Base-by-base conservation (phyloP, 192 early-diverging fungal genomes). In the Chytriomyces hyalinus region DNA sequence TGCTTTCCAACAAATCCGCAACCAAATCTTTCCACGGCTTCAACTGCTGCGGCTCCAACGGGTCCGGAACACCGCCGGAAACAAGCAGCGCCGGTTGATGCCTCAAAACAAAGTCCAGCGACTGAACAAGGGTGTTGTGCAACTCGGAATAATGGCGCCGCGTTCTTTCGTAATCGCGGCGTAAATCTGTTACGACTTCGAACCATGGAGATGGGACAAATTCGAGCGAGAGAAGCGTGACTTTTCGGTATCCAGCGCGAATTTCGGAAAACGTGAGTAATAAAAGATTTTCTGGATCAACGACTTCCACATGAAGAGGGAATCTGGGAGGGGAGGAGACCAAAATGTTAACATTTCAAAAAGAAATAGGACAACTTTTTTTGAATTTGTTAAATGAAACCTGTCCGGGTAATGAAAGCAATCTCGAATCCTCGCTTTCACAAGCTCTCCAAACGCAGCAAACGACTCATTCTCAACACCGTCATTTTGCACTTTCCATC, bases 261-360 rank as follows among this genome's bases (percentile, higher is more conserved):
- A 81, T 44, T 75, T 84, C 83, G 20, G 46, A n/a, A 61, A 84
- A 84, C 15, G 17, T 65, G 0, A 84, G 62, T 7, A 26, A 36
- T 5, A 80, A 28, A 43, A 68, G 36, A n/a, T 70, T 15, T 6
- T 73, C 78, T 2, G 61, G 50, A 15, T 61, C 46, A 57, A 60
- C 26, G 8, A 61, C 50, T 46, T 80, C 65, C 11, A 79, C 46
- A 7, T 36, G 6, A 4, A 49, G 47, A 17, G 22, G 17, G 50
- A 76, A 82, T 26, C 81, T 68, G 11, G 45, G 0, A 5, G 28
- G 20, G 28, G 47, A 26, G 46, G 10, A 15, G 44, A 69, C 24
- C 24, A 13, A 60, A 20, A 3, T 20, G 22, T 43, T 65, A 15
- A 8, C n/a, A 49, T 36, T 36, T 36, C 1, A 36, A 36, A 36